Percentiles rank a stretch among this genome's conserved stretches.
phyloP scores from a whole-genome alignment of 202 grass and related monocot species.

The Dendrocalamus latiflorus region DNA sequence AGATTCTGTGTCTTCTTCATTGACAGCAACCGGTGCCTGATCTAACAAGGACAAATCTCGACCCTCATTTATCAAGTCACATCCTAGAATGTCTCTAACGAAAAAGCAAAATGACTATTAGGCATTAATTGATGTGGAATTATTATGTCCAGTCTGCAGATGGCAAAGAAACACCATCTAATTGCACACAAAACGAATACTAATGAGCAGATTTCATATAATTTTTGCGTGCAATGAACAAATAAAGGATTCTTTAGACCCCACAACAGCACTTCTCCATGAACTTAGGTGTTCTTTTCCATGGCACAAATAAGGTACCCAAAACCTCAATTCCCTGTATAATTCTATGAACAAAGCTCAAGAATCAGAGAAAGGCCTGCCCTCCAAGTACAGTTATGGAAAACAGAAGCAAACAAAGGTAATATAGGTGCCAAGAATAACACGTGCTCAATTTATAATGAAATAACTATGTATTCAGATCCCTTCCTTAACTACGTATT shows the following conservation, averaged over 20 bases:
- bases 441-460: not conserved
- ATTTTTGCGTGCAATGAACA: not conserved
- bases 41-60: conserved; percentile 56
- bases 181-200: not conserved
- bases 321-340: not conserved
- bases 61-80: conserved; percentile 69
- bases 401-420: conserved; percentile 19
- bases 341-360: conserved; percentile 13
- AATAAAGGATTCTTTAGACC: not conserved
- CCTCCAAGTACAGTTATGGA: not conserved
- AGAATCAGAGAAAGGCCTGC: conserved; percentile 3
- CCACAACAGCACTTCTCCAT: not conserved
- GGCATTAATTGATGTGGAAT: conserved; percentile 3
- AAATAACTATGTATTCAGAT: conserved; percentile 17
- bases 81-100: conserved; percentile 72
- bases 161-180: not conserved
- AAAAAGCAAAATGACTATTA: conserved; percentile 35
- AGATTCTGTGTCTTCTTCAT: conserved; percentile 68
- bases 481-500: not conserved
- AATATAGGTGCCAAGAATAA: not conserved
- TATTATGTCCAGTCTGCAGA: conserved; percentile 9
- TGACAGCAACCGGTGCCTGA: conserved; percentile 38
- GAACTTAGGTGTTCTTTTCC: conserved; percentile 9
- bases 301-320: conserved; percentile 12
- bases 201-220: not conserved